phyloP scores from a whole-genome alignment of 2,329 filamentous ascomycete species.

The Clonostachys rosea region DNA sequence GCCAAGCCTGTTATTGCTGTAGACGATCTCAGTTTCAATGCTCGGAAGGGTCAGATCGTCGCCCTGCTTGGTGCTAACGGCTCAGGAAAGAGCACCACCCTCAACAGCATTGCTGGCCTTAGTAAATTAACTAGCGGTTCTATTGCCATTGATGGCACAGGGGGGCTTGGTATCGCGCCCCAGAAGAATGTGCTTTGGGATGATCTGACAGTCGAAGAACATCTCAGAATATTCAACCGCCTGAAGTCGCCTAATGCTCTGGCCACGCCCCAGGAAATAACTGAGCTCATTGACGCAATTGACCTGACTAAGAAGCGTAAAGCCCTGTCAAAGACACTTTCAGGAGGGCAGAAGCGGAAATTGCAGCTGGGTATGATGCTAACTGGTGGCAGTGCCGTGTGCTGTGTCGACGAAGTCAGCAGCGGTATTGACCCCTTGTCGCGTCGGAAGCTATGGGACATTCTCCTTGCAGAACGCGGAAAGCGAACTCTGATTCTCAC shows the following conservation, averaged over 20 bases:
- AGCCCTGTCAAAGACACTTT: constrained; percentile 71
- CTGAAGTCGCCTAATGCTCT: constrained; percentile 62
- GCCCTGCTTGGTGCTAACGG: constrained; percentile 86
- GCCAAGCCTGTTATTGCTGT: constrained; percentile 71
- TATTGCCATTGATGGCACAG: constrained; percentile 73
- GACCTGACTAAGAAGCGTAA: constrained; percentile 73
- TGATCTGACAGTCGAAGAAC: constrained; percentile 79
- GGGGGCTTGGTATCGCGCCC: constrained; percentile 80
- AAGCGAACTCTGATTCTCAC: constrained; percentile 80
- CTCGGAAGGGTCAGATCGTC: constrained; percentile 75
- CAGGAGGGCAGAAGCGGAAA: constrained; percentile 89
- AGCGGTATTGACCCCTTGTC: constrained; percentile 85
- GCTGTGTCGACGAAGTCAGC: constrained; percentile 88
- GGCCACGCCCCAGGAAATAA: constrained; percentile 55
- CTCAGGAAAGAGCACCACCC: constrained; percentile 83
- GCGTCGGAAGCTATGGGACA: constrained; percentile 90
- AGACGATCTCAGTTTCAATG: constrained; percentile 65
- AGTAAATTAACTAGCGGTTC: constrained; percentile 71
- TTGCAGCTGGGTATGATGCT: constrained; percentile 94
- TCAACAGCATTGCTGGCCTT: constrained; percentile 82
- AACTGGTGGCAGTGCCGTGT: constrained; percentile 81
- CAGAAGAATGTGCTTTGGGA: constrained; percentile 96
- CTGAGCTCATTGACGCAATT: constrained; percentile 61
- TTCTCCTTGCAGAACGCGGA: constrained; percentile 79
- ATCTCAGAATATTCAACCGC: constrained; percentile 77